Conservation (phyloP, 2,329 filamentous ascomycete genomes). For the Claviceps paspali region DNA sequence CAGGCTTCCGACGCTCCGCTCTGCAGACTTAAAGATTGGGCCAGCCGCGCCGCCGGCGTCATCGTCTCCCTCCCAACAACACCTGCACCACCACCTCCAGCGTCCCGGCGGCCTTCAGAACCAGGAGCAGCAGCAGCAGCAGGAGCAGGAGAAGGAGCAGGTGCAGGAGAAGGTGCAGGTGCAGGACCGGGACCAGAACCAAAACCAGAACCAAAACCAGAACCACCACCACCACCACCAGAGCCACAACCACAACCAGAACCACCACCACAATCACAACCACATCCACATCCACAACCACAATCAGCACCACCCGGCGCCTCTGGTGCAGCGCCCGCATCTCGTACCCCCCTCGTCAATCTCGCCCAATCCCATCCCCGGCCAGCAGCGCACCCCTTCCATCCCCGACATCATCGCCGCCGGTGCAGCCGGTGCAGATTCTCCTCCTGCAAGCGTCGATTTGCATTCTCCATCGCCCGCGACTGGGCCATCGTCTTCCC, state of each 20-base stretch:
- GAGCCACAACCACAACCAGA: too few species aligned
- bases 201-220: too few species aligned
- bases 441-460: conserved; percentile 5
- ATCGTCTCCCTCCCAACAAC: conserved; percentile 9
- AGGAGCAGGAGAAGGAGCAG: too few species aligned
- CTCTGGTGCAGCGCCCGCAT: conserved; percentile 2
- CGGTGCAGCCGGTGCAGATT: conserved; percentile 2
- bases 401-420: conserved; percentile 8
- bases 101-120: background rate
- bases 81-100: conserved; percentile 9
- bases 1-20: conserved; percentile 39
- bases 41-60: conserved; percentile 11
- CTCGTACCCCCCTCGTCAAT: conserved; percentile 9
- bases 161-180: too few species aligned
- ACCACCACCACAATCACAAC: too few species aligned
- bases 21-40: conserved; percentile 28
- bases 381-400: conserved; percentile 2
- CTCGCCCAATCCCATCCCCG: conserved; percentile 15
- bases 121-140: too few species aligned
- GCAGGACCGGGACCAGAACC: too few species aligned
- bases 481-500: conserved; percentile 3
- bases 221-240: too few species aligned
- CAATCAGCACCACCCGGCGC: too few species aligned
- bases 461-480: conserved; percentile 6
- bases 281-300: too few species aligned